These are phyloP conservation scores for Rhizopus sp. DNA, from an alignment of 371 early-diverging fungal species.

Conservation along the genomic window DNA sequence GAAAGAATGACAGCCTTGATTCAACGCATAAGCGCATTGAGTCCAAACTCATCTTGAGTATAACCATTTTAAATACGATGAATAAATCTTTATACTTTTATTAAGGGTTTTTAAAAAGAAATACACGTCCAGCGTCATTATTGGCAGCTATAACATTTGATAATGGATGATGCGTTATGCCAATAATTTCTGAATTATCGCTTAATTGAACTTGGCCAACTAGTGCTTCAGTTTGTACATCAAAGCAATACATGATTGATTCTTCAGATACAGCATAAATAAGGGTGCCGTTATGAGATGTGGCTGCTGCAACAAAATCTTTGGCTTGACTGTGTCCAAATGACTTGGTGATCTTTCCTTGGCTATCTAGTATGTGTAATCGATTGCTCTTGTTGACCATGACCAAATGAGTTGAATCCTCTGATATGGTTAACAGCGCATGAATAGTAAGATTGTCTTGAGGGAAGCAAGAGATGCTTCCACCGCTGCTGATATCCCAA, in stretches of 20 bases:
- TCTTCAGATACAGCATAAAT: slow-evolving; percentile 74
- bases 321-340: slow-evolving; percentile 40
- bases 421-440: slow-evolving; percentile 44
- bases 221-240: slow-evolving; percentile 50
- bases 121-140: slow-evolving; percentile 67
- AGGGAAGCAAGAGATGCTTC: slow-evolving; percentile 36
- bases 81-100: not conserved
- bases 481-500: slow-evolving; percentile 73
- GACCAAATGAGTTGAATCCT: slow-evolving; percentile 58
- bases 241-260: slow-evolving; percentile 61
- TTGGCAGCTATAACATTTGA: slow-evolving; percentile 73
- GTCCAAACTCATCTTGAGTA: not conserved
- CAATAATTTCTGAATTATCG: slow-evolving; percentile 68
- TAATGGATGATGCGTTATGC: slow-evolving; percentile 73
- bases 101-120: slow-evolving; percentile 45
- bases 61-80: too few relatives aligned
- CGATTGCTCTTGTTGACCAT: slow-evolving; percentile 71
- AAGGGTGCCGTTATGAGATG: slow-evolving; percentile 77
- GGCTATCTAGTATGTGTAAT: slow-evolving; percentile 60
- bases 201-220: slow-evolving; percentile 35
- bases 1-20: slow-evolving; percentile 65
- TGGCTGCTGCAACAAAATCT: slow-evolving; percentile 64
- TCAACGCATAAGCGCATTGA: slow-evolving; percentile 54
- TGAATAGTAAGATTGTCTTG: slow-evolving; percentile 24
- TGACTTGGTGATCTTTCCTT: slow-evolving; percentile 55